phyloP scores from a whole-genome alignment of 1,284 basidiomycete genomes.

The Cryptococcus neoformans region DNA sequence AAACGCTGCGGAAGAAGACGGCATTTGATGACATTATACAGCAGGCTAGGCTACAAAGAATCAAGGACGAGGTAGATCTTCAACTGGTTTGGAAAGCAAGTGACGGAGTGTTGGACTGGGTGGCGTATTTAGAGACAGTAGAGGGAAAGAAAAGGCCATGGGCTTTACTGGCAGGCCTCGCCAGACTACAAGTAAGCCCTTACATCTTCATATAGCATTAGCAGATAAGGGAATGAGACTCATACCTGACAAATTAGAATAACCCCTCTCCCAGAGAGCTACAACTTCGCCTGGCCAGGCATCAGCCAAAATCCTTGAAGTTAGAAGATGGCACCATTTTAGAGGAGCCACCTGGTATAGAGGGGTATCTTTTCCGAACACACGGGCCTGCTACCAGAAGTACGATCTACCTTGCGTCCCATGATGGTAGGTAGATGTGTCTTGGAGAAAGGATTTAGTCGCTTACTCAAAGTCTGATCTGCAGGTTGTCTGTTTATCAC shows the following conservation, averaged over 20 bases:
- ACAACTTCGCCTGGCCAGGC: slow-evolving; percentile 38
- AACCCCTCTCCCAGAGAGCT: slow-evolving; percentile 18
- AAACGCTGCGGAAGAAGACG: slow-evolving; percentile 25
- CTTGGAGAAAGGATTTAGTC: background rate
- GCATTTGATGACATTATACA: slow-evolving; percentile 25
- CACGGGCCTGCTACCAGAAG: slow-evolving; percentile 23
- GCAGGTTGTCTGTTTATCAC: slow-evolving; percentile 36
- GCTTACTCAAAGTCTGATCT: background rate
- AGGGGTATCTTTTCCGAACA: slow-evolving; percentile 41
- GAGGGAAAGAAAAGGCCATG: slow-evolving; percentile 35
- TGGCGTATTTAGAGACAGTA: slow-evolving; percentile 34
- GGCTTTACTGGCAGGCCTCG: slow-evolving; percentile 42
- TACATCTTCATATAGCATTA: background rate
- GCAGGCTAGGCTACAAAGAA: slow-evolving; percentile 16
- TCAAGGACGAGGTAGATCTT: slow-evolving; percentile 16
- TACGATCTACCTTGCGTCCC: slow-evolving; percentile 33
- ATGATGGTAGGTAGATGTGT: slow-evolving; percentile 32
- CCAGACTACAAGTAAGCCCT: slow-evolving; percentile 26
- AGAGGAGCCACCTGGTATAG: slow-evolving; percentile 42
- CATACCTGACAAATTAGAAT: slow-evolving; percentile 1
- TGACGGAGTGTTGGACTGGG: slow-evolving; percentile 44
- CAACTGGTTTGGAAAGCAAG: slow-evolving; percentile 41
- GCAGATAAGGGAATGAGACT: background rate
- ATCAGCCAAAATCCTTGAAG: slow-evolving; percentile 25
- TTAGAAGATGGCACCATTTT: slow-evolving; percentile 39